Evolutionary conservation across 2,329 filamentous ascomycete genomes (phyloP), one percentile per base, ranked within the genome.

Genomic region (Aureobasidium sp.): DNA sequence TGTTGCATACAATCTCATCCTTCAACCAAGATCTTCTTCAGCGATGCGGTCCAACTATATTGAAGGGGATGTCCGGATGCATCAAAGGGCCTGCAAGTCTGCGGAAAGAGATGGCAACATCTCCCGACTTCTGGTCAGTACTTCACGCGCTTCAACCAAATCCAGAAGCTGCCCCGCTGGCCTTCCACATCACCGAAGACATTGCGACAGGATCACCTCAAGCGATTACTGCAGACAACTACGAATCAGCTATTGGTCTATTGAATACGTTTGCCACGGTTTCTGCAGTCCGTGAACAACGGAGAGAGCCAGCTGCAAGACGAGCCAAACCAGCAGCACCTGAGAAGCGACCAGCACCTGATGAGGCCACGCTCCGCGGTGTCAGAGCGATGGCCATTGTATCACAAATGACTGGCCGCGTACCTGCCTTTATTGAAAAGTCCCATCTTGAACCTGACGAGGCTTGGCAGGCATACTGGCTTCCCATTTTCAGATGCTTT

Each of bases 401-500:
- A 57, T 91, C 92, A 69, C 85, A 86, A 64, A 83, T 97, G 75
- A 95, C 91, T 1, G 81, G 81, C 59, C 86, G 91, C 44, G 91
- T 96, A 29, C 91, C 93, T 2, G 82, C 87, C 59, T 83, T 97
- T 39, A 97, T 99, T 79, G 84, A 91, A 70, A 90, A 96, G 71
- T 97, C 92, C 27, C 93, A 97, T 69, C 84, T 97, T 2, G 94
- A 97, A 64, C 67, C 68, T 61, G 65, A 67, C 44, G 63, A 67
- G 89, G 94, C 94, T 14, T 99, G 94, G 94, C 91, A 91, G 55
- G 91, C 94, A 9, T 99, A 99, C 73, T 99, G 94, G 94, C 87
- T 92, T 14, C 94, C 93, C 1, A 91, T 99, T 30, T 94, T 99
- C 75, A 85, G 91, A 67, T 89, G 91, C 6, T 78, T 99, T 21